A percentile compares a stretch with the other conserved stretches of the same genome.
Conservation (phyloP, 2,329 filamentous ascomycete species). For the Colletotrichum lindemuthianum region DNA sequence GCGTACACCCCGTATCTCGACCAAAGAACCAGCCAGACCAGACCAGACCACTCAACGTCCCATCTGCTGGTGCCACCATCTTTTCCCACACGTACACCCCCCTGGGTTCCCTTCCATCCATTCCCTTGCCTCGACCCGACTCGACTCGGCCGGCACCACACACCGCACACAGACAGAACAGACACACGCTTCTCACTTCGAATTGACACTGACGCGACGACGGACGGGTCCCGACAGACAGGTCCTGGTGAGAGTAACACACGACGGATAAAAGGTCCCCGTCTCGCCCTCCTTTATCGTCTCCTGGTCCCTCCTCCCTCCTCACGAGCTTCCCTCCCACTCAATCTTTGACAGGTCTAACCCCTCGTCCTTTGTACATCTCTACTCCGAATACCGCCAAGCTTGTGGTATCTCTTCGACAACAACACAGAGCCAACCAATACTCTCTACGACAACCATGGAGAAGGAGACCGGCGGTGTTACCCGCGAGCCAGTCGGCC, state of each 20-base stretch:
- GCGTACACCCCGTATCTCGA: no score
- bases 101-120: no score
- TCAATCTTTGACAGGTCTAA: slow-evolving; percentile 15
- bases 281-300: slow-evolving; percentile 20
- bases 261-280: slow-evolving; percentile 33
- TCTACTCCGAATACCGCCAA: slow-evolving; percentile 16
- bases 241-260: slow-evolving; percentile 2
- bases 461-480: slow-evolving; percentile 34
- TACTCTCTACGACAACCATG: slow-evolving; percentile 20
- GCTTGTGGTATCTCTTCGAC: slow-evolving; percentile 8
- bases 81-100: no score
- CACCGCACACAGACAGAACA: not conserved
- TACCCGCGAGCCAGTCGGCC: slow-evolving; percentile 37
- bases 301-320: not conserved
- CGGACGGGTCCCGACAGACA: not conserved
- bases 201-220: slow-evolving; percentile 30
- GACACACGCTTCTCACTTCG: not conserved
- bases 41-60: not conserved
- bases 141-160: slow-evolving; percentile 5
- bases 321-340: slow-evolving; percentile 30
- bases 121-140: no score
- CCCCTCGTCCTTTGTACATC: slow-evolving; percentile 17
- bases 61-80: no score
- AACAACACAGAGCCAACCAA: slow-evolving; percentile 2
- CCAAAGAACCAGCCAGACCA: not conserved